Conservation (phyloP, 805 yeast genomes). For the Yarrowia phangngaensis region DNA sequence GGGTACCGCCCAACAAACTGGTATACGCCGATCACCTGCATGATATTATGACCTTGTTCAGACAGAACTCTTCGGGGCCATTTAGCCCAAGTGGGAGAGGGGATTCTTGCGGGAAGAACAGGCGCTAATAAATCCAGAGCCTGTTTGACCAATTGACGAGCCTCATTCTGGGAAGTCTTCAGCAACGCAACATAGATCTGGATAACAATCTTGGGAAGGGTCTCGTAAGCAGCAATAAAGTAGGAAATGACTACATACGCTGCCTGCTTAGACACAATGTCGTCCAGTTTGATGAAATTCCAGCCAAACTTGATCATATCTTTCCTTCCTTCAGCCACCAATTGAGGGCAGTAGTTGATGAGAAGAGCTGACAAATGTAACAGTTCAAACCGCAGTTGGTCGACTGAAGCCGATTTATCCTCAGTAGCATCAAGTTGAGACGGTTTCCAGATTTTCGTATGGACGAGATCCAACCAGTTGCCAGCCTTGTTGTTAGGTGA, state of each 20-base stretch:
- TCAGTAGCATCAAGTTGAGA: constrained; percentile 44
- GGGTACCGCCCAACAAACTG: constrained; percentile 85
- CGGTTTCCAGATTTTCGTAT: constrained; percentile 69
- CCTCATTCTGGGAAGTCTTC: constrained; percentile 79
- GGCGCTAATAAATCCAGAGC: constrained; percentile 88
- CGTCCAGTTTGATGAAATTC: constrained; percentile 88
- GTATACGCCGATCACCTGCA: constrained; percentile 81
- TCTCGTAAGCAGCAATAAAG: constrained; percentile 82
- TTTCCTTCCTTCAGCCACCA: constrained; percentile 60
- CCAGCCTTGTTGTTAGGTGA: constrained; percentile 33
- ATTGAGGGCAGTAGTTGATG: constrained; percentile 61
- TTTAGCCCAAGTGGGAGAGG: constrained; percentile 70
- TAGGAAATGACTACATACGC: constrained; percentile 86
- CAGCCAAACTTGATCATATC: constrained; percentile 91
- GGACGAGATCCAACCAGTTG: constrained; percentile 63
- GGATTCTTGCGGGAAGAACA: constrained; percentile 66
- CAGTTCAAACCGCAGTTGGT: constrained; percentile 69
- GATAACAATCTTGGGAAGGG: constrained; percentile 81
- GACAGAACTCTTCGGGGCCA: constrained; percentile 91
- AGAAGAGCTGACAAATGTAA: constrained; percentile 77
- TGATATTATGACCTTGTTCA: constrained; percentile 83
- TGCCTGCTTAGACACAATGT: constrained; percentile 80
- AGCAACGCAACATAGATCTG: constrained; percentile 89
- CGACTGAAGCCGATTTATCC: constrained; percentile 61
- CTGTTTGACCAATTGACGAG: constrained; percentile 75